Evolutionary conservation across 2,329 filamentous ascomycete genomes (phyloP), one percentile per base, ranked within the genome.

Genomic region (Diplodia seriata): DNA sequence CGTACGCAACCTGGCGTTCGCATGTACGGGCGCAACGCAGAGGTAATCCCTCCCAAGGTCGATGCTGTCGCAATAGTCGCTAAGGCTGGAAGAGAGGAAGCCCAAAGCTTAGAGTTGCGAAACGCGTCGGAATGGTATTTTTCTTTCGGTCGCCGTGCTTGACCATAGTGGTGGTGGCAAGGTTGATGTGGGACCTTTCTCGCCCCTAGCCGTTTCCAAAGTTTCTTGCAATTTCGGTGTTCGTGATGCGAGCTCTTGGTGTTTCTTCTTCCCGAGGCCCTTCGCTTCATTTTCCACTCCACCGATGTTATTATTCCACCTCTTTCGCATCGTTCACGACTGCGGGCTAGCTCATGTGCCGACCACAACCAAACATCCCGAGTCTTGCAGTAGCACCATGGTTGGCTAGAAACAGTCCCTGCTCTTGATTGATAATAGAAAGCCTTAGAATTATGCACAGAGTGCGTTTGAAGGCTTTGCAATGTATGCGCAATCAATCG

Each of bases 1-100:
- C 53, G 18, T 56, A 56, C 53, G 53, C 31, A 11, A 56, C 53
- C 29, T 56, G 29, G 53, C 29, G 53, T 7, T 29, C 31, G n/a
- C 53, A 56, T 20, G 23, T 36, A 38, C 15, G 18, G 20, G 53
- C 31, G 29, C 31, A 56, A 18, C 53, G 53, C 29, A 36, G 31
- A 56, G 53, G 53, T 56, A 23, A n/a, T 20, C 2, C 23, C 15
- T 15, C 31, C 15, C 29, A 38, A 20, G 26, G n/a, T 7, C 29
- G 12, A 20, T 20, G 2, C 26, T 36, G 26, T 55, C n/a, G 6
- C 29, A 14, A 31, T 4, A 6, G 53, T 31, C 31, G 18, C 29
- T 55, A 26, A 9, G 31, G 31, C 26, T 12, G 7, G 15, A 26
- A 15, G 23, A 14, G 29, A n/a, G 36, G 29, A 15, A n/a, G 29